Evolutionary conservation across 305 asterid genomes (phyloP).

Genomic region (Fraxinus velutina): DNA sequence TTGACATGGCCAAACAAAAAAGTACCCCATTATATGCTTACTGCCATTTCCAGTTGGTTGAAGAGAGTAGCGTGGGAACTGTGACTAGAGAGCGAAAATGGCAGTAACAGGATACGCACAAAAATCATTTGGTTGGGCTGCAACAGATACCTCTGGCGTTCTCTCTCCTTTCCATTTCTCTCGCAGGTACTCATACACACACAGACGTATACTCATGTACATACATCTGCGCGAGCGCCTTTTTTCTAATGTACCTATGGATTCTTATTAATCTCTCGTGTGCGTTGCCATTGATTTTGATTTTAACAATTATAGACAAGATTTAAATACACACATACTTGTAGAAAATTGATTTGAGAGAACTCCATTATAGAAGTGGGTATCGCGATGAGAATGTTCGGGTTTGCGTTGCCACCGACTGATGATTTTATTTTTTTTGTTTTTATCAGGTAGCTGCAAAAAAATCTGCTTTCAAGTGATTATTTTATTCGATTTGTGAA

Average conservation of each 20-base stretch:
- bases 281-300: neutral
- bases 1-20: too few relatives aligned
- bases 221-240: neutral
- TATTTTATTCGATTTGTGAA: neutral
- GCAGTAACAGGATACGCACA: slow-evolving; percentile 15
- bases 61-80: neutral
- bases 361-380: neutral
- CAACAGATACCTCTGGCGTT: slow-evolving; percentile 48
- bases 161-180: slow-evolving; percentile 50
- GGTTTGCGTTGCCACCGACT: neutral
- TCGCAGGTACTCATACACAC: slow-evolving; percentile 34
- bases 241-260: neutral
- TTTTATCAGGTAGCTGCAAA: neutral
- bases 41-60: neutral
- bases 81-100: neutral
- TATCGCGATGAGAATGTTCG: neutral
- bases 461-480: neutral
- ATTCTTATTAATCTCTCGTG: neutral
- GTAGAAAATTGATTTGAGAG: neutral
- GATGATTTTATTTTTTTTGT: neutral
- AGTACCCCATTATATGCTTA: neutral
- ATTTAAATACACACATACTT: neutral
- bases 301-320: neutral
- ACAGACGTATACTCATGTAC: neutral
- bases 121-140: slow-evolving; percentile 59